Evolutionary conservation across 108 stramenopile species (phyloP).

Genomic region (Nannochloropsis salina): DNA sequence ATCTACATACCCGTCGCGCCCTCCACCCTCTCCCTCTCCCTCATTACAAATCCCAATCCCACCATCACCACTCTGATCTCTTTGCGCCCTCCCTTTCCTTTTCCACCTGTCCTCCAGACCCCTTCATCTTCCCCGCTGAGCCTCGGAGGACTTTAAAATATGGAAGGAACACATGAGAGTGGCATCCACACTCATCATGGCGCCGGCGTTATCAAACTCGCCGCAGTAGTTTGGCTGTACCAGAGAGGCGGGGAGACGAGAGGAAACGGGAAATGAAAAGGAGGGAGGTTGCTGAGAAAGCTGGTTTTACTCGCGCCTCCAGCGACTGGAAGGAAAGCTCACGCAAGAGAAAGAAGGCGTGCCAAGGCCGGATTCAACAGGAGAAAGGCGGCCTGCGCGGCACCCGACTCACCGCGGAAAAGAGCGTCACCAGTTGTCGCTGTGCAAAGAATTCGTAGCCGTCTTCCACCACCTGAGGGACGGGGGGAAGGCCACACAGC

Average conservation of each 20-base stretch:
- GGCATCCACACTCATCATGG: constrained; percentile 91
- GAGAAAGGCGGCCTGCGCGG: not conserved
- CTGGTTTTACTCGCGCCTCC: no score
- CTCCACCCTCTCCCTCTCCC: not conserved
- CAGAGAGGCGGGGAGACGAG: constrained; percentile 46
- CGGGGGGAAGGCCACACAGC: not conserved
- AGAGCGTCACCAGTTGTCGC: constrained; percentile 52
- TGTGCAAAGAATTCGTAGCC: constrained; percentile 55
- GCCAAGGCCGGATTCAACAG: no score
- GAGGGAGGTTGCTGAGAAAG: not conserved
- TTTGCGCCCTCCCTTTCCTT: not conserved
- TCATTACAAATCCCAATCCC: not conserved
- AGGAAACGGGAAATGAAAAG: not conserved
- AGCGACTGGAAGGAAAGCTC: not conserved
- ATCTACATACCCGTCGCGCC: not conserved
- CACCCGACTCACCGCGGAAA: constrained; percentile 30
- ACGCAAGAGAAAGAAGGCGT: not conserved
- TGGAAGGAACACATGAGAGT: constrained; percentile 90
- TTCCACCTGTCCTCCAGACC: not conserved
- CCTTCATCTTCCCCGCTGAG: constrained; percentile 18
- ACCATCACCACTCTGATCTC: not conserved
- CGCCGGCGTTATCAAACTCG: constrained; percentile 93
- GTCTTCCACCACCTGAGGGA: constrained; percentile 49
- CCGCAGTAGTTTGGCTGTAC: constrained; percentile 95
- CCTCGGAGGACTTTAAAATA: constrained; percentile 17